phyloP scores from a whole-genome alignment of 768 basidiomycete genomes.

The Phanerochaete carnosa region DNA sequence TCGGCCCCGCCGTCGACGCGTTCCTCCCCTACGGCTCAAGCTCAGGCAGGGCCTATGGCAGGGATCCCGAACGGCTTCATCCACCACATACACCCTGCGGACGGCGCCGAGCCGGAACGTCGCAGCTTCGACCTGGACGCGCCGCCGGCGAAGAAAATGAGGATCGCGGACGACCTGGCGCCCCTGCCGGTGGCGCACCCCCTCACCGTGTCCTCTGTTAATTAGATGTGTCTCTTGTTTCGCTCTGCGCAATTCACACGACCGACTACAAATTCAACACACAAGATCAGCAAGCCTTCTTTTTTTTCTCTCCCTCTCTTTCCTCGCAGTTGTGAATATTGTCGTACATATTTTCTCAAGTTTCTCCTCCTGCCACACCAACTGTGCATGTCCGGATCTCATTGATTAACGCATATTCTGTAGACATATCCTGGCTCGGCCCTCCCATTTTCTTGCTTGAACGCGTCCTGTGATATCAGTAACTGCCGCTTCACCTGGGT shows the following conservation, averaged over 20 bases:
- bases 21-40: conserved; percentile 22
- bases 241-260: background rate
- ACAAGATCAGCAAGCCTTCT: background rate
- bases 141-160: conserved; percentile 69
- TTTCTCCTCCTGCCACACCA: background rate
- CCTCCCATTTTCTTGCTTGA: conserved; percentile 21
- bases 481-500: conserved; percentile 13
- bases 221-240: background rate
- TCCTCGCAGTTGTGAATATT: background rate
- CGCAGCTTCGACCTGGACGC: conserved; percentile 50
- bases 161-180: conserved; percentile 46
- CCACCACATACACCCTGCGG: conserved; percentile 13
- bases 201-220: background rate
- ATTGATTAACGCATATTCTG: conserved; percentile 7
- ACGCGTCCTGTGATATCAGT: conserved; percentile 13
- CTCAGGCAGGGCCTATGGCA: conserved; percentile 13
- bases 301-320: conserved; percentile 11
- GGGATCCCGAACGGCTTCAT: conserved; percentile 17
- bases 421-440: conserved; percentile 18
- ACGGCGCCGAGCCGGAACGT: conserved; percentile 46
- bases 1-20: conserved; percentile 22
- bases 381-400: conserved; percentile 1
- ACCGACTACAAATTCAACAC: background rate
- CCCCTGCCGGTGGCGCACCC: background rate
- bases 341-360: background rate